These are phyloP conservation scores for Hylodesmum podocarpum DNA, from an alignment of 306 rosid genomes.

Conservation along the genomic window DNA sequence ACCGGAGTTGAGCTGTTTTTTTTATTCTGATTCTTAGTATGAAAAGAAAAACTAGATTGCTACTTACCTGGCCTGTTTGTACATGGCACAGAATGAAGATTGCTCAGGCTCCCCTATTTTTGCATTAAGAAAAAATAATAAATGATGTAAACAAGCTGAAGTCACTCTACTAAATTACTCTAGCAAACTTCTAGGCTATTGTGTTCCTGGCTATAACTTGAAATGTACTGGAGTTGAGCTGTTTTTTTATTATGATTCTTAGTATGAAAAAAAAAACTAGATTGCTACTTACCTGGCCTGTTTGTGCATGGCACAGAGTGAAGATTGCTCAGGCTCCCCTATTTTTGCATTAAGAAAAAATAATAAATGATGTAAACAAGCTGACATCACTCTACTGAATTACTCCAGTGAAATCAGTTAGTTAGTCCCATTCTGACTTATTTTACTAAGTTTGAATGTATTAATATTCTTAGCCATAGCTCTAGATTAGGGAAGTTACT, in stretches of 20 bases:
- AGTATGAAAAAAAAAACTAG: background rate
- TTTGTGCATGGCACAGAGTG: background rate
- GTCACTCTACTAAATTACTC: background rate
- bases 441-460: background rate
- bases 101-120: background rate
- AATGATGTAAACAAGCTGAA: background rate
- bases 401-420: background rate
- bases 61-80: conserved; percentile 4
- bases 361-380: background rate
- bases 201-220: background rate
- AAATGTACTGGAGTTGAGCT: conserved; percentile 4
- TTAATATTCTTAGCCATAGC: background rate
- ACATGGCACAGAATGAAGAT: background rate
- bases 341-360: background rate
- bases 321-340: background rate
- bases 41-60: background rate
- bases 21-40: background rate
- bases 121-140: background rate
- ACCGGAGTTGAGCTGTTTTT: background rate
- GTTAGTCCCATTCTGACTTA: background rate
- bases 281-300: conserved; percentile 8
- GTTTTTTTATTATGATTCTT: background rate
- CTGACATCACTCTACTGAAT: background rate
- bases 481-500: background rate
- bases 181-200: no score